Evolutionary conservation across 1,284 basidiomycete species (phyloP).

Genomic region (Stygiomarasmius scandens): DNA sequence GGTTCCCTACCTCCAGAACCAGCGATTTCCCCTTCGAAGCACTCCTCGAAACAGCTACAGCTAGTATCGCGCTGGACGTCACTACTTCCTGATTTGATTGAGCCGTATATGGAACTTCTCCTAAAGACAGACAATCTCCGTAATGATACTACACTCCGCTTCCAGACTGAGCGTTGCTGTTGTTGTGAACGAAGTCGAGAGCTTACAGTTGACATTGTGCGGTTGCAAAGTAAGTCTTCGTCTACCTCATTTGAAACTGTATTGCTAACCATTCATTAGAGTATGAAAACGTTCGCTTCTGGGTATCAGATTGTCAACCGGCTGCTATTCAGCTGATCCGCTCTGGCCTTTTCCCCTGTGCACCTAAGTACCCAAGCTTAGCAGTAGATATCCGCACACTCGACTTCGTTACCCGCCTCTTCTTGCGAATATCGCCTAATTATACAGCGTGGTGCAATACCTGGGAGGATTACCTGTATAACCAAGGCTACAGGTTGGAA

Average conservation of each 20-base stretch:
- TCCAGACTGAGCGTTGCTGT: background rate
- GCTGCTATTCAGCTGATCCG: slow-evolving; percentile 22
- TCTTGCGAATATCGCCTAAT: slow-evolving; percentile 25
- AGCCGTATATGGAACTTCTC: slow-evolving; percentile 1
- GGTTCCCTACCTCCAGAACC: no score
- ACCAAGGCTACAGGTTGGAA: slow-evolving; percentile 16
- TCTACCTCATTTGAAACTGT: background rate
- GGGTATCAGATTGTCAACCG: slow-evolving; percentile 21
- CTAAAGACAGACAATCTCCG: background rate
- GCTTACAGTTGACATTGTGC: background rate
- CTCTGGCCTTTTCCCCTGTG: slow-evolving; percentile 24
- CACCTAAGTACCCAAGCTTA: slow-evolving; percentile 23
- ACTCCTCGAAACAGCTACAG: no score
- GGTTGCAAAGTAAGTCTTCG: background rate
- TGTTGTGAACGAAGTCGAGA: background rate
- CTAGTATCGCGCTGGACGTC: no score
- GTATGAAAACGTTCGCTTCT: background rate
- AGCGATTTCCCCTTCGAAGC: no score
- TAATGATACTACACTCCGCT: background rate
- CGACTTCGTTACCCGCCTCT: slow-evolving; percentile 23
- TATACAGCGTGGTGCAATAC: slow-evolving; percentile 24
- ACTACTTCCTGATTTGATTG: background rate
- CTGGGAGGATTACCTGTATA: slow-evolving; percentile 20
- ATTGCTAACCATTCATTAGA: background rate
- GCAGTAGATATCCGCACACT: slow-evolving; percentile 27